Evolutionary conservation across 2,329 filamentous ascomycete genomes (phyloP).

Genomic region (Colletotrichum kahawae): DNA sequence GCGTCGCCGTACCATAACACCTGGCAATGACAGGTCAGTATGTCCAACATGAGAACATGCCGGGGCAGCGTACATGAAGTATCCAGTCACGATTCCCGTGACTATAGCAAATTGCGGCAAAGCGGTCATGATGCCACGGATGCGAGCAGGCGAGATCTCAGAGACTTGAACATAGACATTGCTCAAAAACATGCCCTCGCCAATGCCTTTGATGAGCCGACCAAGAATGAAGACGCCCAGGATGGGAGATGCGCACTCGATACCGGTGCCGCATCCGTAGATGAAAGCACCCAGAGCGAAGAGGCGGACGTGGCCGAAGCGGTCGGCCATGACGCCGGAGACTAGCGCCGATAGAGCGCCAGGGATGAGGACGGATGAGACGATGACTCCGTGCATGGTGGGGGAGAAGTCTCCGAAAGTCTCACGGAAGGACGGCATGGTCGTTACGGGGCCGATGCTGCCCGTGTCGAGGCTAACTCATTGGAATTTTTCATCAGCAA

Average conservation of each 20-base stretch:
- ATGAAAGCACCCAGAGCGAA: constrained; percentile 55
- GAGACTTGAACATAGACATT: constrained; percentile 59
- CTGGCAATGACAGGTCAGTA: neutral
- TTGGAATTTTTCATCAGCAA: neutral
- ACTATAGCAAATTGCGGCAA: constrained; percentile 59
- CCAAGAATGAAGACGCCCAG: constrained; percentile 61
- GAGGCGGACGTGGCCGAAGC: constrained; percentile 56
- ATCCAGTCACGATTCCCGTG: constrained; percentile 57
- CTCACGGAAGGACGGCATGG: constrained; percentile 56
- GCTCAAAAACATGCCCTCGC: constrained; percentile 61
- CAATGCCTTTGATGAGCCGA: constrained; percentile 59
- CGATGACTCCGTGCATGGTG: constrained; percentile 62
- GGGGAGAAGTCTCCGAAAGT: constrained; percentile 59
- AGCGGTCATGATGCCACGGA: constrained; percentile 56
- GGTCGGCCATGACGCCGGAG: constrained; percentile 58
- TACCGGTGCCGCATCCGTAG: constrained; percentile 56
- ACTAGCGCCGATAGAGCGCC: constrained; percentile 65
- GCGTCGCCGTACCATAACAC: constrained; percentile 54
- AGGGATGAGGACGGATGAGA: constrained; percentile 64
- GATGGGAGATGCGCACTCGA: constrained; percentile 38
- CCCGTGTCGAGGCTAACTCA: constrained; percentile 44
- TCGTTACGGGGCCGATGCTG: constrained; percentile 63
- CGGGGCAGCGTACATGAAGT: constrained; percentile 55
- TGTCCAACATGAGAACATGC: neutral
- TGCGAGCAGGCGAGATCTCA: constrained; percentile 60